Evolutionary conservation across 805 yeast genomes (phyloP), one percentile per base, ranked within the genome.

Genomic region (Saccharomyces paradoxus): DNA sequence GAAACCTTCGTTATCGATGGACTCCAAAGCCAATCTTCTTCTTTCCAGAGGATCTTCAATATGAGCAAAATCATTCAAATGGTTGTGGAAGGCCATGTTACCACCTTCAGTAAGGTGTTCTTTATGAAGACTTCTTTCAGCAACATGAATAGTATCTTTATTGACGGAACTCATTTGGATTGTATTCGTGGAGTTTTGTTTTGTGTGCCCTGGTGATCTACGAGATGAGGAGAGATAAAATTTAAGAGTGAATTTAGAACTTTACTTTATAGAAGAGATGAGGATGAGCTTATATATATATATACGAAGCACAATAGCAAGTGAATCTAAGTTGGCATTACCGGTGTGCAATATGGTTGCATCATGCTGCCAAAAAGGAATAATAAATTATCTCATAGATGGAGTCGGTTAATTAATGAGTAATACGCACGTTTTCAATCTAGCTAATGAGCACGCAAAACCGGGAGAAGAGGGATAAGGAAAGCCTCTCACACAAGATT

Each of bases 41-140:
- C 96, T 84, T 72, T 87, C 94, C 61, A 87, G 73, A 4, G 96
- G 96, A 70, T 87, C 95, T 57, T 84, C 86, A 59, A 87, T 80
- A 67, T 87, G 87, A 48, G 92, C 87, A 62, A 84, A 87, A 71
- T 87, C 89, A 55, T 83, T 87, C 58, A 86, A 67, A 71, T 80
- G 87, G 68, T 87, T 89, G 75, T 87, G 91, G 81, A 87, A 87
- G 52, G 94, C 94, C 59, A 89, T 82, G 68, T 87, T 85, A 76
- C 95, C 94, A 75, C 95, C 95, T 13, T 63, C 73, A 46, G 84
- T 81, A 58, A 66, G 60, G 55, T 70, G 62, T 53, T 64, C 67
- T 48, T 53, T 71, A 26, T 58, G 54, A 37, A 64, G 63, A 26
- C 62, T 58, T 57, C 65, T 65, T 17, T 54, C 59, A 54, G 44